phyloP scores from a whole-genome alignment of 2,329 filamentous ascomycete genomes.

The Scedosporium apiospermum region DNA sequence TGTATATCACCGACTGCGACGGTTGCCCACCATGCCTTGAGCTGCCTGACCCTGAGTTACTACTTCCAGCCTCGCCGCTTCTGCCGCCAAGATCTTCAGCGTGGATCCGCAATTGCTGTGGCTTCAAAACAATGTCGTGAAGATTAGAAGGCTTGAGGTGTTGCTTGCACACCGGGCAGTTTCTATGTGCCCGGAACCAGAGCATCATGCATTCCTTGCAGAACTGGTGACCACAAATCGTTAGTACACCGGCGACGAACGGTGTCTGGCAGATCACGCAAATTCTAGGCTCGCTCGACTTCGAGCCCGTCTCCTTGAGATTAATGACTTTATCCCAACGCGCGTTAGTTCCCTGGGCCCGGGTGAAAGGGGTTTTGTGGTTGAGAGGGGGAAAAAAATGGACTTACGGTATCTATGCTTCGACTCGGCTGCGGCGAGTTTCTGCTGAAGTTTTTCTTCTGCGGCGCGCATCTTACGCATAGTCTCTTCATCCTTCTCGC shows the following conservation, averaged over 20 bases:
- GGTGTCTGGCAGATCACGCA: constrained; percentile 78
- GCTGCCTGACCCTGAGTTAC: neutral
- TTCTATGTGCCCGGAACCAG: constrained; percentile 68
- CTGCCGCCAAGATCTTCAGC: constrained; percentile 12
- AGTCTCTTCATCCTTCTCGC: constrained; percentile 42
- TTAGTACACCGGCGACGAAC: constrained; percentile 73
- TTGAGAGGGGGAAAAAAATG: neutral
- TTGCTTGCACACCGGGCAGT: constrained; percentile 78
- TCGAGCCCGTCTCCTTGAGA: constrained; percentile 45
- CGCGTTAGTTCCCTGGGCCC: neutral
- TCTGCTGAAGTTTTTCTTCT: constrained; percentile 37
- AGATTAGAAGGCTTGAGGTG: constrained; percentile 57
- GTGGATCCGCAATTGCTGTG: constrained; percentile 60
- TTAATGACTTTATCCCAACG: constrained; percentile 33
- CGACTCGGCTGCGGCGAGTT: constrained; percentile 53
- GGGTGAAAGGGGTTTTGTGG: neutral
- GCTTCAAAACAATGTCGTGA: constrained; percentile 78
- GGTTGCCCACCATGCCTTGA: neutral
- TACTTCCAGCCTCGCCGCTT: neutral
- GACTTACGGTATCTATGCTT: constrained; percentile 64
- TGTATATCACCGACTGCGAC: constrained; percentile 52
- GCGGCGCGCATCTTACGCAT: constrained; percentile 23
- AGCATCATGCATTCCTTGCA: constrained; percentile 77
- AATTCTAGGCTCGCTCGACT: constrained; percentile 47
- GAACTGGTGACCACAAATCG: constrained; percentile 84